Conservation (phyloP, 139 green algal species). For the Chlamydomonas asymmetrica region DNA sequence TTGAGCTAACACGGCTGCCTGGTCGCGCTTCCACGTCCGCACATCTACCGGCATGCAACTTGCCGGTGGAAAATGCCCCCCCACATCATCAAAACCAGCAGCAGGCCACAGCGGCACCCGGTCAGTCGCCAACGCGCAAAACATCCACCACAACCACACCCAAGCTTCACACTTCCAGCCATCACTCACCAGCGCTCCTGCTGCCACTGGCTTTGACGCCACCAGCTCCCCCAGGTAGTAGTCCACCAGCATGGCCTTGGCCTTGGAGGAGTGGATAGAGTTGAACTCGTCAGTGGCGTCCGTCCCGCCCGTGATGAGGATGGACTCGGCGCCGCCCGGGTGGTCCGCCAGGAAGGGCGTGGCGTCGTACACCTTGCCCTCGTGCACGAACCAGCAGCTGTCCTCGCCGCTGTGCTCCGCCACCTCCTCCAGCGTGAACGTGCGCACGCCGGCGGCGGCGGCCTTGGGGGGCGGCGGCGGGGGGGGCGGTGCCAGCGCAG, state of each 20-base stretch:
- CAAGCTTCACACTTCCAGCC: too few relatives aligned
- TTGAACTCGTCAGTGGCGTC: slow-evolving; percentile 91
- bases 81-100: too few relatives aligned
- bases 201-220: slow-evolving; percentile 18
- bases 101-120: too few relatives aligned
- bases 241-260: slow-evolving; percentile 80
- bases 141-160: too few relatives aligned
- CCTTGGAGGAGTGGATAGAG: slow-evolving; percentile 84
- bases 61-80: too few relatives aligned
- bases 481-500: not conserved
- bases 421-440: slow-evolving; percentile 78
- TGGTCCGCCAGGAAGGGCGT: slow-evolving; percentile 92
- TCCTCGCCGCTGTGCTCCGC: slow-evolving; percentile 72
- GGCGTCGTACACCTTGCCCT: slow-evolving; percentile 94
- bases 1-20: too few relatives aligned
- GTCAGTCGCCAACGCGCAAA: too few relatives aligned
- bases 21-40: too few relatives aligned
- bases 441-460: slow-evolving; percentile 9
- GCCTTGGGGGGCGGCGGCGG: not conserved
- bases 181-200: slow-evolving; percentile 1
- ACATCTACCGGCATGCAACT: too few relatives aligned
- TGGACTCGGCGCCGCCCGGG: slow-evolving; percentile 85
- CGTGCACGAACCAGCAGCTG: slow-evolving; percentile 91
- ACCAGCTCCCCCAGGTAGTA: slow-evolving; percentile 83
- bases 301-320: slow-evolving; percentile 67